Evolutionary conservation across 2,329 filamentous ascomycete species (phyloP).

Genomic region (Hymenoscyphus occultus): DNA sequence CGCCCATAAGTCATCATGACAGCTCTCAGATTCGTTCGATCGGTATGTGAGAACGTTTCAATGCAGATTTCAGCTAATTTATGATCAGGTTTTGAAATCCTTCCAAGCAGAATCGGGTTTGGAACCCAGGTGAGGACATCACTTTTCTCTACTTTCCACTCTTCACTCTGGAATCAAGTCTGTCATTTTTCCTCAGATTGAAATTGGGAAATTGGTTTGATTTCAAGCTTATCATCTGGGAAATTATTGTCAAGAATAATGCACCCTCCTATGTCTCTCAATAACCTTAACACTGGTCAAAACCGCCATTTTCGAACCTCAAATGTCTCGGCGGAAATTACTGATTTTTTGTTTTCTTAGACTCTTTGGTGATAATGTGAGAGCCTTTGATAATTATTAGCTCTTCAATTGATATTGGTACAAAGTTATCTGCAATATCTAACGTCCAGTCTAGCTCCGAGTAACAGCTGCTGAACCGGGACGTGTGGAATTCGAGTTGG

Average conservation of each 20-base stretch:
- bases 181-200: too few species aligned
- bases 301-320: neutral
- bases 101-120: conserved; percentile 76
- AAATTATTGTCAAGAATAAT: neutral
- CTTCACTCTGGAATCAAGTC: neutral
- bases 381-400: neutral
- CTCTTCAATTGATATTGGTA: neutral
- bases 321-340: neutral
- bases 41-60: conserved; percentile 44
- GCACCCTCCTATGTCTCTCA: neutral
- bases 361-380: conserved; percentile 37
- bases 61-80: conserved; percentile 9
- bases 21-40: conserved; percentile 61
- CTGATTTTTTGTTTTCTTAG: conserved; percentile 16
- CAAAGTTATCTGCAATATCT: neutral
- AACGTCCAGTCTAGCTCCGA: conserved; percentile 52
- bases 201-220: too few species aligned
- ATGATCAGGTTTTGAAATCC: conserved; percentile 73
- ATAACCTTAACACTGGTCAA: neutral
- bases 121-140: conserved; percentile 70
- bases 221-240: too few species aligned
- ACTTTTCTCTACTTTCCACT: neutral
- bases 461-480: conserved; percentile 63
- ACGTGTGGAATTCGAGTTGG: conserved; percentile 71
- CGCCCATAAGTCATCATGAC: conserved; percentile 41